phyloP scores from a whole-genome alignment of 495 filamentous ascomycete genomes.

The Trichoderma gamsii region DNA sequence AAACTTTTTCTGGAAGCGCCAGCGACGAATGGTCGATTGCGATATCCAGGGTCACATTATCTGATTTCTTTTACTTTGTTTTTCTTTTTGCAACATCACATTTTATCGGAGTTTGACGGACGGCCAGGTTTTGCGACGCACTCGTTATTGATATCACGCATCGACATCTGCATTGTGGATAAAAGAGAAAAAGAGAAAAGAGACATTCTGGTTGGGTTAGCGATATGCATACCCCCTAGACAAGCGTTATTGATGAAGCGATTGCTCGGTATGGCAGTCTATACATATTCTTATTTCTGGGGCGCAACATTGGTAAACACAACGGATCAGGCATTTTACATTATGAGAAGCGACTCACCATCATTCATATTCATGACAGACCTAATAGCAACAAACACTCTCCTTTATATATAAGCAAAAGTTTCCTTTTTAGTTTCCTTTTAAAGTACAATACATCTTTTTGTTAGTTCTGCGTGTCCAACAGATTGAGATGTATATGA shows the following conservation, averaged over 20 bases:
- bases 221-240: not conserved
- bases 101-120: not conserved
- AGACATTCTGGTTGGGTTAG: slow-evolving; percentile 14
- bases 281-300: not conserved
- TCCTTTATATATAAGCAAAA: not conserved
- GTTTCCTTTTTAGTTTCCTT: not conserved
- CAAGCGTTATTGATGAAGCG: slow-evolving; percentile 1
- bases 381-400: not conserved
- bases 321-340: not conserved
- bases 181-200: not conserved
- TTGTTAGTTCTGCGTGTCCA: not conserved
- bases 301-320: not conserved
- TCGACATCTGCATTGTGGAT: not conserved
- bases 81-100: slow-evolving; percentile 14
- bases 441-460: not conserved
- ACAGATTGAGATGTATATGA: slow-evolving; percentile 2
- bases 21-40: not conserved
- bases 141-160: slow-evolving; percentile 10
- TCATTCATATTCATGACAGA: slow-evolving; percentile 1
- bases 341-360: slow-evolving; percentile 2
- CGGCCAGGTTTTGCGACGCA: not conserved
- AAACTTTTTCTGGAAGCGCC: not conserved
- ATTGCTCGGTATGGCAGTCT: not conserved
- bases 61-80: slow-evolving; percentile 5
- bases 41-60: not conserved